Evolutionary conservation across 768 basidiomycete species (phyloP).

Genomic region (Mycena metata): DNA sequence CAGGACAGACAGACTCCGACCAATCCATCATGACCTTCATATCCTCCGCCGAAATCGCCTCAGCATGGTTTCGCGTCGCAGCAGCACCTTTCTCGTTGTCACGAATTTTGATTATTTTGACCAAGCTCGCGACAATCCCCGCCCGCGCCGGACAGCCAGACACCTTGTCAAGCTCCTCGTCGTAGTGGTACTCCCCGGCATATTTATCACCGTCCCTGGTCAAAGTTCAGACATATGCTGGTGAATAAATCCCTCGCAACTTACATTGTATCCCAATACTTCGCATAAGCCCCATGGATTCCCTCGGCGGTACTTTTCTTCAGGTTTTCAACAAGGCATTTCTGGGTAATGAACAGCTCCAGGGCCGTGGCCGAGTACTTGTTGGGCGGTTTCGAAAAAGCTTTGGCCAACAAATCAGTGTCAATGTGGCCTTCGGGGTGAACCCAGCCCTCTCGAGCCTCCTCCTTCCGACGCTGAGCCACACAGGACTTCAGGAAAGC

Average conservation of each 20-base stretch:
- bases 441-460: too few species aligned
- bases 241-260: conserved; percentile 6
- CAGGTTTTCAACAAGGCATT: conserved; percentile 45
- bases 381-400: conserved; percentile 38
- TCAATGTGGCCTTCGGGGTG: too few species aligned
- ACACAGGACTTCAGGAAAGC: too few species aligned
- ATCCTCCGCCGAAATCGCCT: conserved; percentile 49
- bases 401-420: too few species aligned
- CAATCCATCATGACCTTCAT: conserved; percentile 43
- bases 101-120: conserved; percentile 43
- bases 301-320: conserved; percentile 39
- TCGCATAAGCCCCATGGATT: conserved; percentile 45
- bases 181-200: conserved; percentile 41
- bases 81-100: conserved; percentile 37
- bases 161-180: conserved; percentile 40
- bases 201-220: conserved; percentile 38
- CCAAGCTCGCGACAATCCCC: conserved; percentile 38
- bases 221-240: too few species aligned
- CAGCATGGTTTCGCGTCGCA: conserved; percentile 46
- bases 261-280: conserved; percentile 47
- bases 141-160: conserved; percentile 48
- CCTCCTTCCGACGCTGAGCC: too few species aligned
- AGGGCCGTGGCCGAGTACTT: conserved; percentile 44
- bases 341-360: conserved; percentile 46
- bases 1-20: conserved; percentile 41